Evolutionary conservation across 2,329 filamentous ascomycete species (phyloP), one percentile per base, ranked within the genome.

Genomic region (Pseudophaeomoniella oleicola): DNA sequence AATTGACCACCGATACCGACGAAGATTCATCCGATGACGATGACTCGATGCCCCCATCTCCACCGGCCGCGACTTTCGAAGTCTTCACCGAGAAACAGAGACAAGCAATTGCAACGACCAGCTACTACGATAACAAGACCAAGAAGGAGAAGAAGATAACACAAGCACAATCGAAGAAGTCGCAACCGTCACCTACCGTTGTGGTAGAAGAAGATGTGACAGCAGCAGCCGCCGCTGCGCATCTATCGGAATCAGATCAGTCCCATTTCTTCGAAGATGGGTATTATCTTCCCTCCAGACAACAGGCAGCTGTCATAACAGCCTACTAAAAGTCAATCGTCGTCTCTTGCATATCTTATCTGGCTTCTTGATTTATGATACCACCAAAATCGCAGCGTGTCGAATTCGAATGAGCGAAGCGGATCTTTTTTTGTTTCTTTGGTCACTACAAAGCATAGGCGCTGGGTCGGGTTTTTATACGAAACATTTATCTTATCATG

Each of bases 31-130:
- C 73, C 75, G 39, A 27, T n/a, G 80, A 85, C 48, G 81, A 86
- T 58, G 77, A 82, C 46, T 62, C 67, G 34, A 64, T 83, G 73
- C 81, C 81, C 5, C 78, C 78, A 14, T 82, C 78, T 42, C 79
- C 79, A 27, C 71, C 73, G 33, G 63, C 66, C 15, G 55, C 69
- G 17, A 55, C 67, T 22, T 60, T 84, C 37, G 64, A 72, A 41
- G 59, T 67, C 30, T 81, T 84, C 51, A 62, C 69, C 32, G 65
- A 72, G 48, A 72, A 78, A 63, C 63, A 73, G 49, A 45, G 52
- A 44, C 45, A 56, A 45, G 56, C 54, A 39, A 57, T 63, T 41
- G 56, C 56, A 18, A 58, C 59, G 3, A 59, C 62, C 39, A 53
- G 53, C 29, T 57, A 49, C 48, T 58, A 57, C 43, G 53, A 54